Conservation (phyloP, 2,329 filamentous ascomycete species). For the Exophiala alcalophila region DNA sequence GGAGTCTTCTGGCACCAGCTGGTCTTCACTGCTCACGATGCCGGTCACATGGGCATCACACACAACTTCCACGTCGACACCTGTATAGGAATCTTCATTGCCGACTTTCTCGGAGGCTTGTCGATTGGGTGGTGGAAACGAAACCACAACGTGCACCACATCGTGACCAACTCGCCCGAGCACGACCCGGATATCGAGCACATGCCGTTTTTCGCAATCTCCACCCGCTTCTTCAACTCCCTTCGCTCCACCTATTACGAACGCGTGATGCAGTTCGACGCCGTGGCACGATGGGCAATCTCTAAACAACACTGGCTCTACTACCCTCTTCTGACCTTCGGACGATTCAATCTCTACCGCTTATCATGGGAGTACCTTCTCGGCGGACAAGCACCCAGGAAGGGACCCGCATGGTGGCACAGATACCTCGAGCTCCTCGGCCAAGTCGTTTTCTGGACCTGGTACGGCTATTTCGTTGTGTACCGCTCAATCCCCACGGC, state of each 20-base stretch:
- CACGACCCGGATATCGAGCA: slow-evolving; percentile 95
- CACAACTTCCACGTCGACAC: slow-evolving; percentile 82
- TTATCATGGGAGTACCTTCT: slow-evolving; percentile 77
- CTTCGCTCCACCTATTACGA: slow-evolving; percentile 82
- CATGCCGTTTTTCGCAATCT: slow-evolving; percentile 83
- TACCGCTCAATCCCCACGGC: slow-evolving; percentile 69
- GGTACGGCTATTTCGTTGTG: slow-evolving; percentile 80
- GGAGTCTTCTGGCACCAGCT: slow-evolving; percentile 92
- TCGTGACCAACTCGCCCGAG: slow-evolving; percentile 91
- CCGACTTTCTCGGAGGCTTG: slow-evolving; percentile 83
- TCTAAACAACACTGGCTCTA: slow-evolving; percentile 78
- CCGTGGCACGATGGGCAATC: slow-evolving; percentile 66
- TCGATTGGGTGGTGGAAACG: slow-evolving; percentile 97
- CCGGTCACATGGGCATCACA: slow-evolving; percentile 95
- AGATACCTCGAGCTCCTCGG: slow-evolving; percentile 74
- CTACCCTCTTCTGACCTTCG: slow-evolving; percentile 75
- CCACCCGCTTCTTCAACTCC: slow-evolving; percentile 71
- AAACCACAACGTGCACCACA: slow-evolving; percentile 94
- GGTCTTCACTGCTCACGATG: slow-evolving; percentile 90
- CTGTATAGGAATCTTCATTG: slow-evolving; percentile 82
- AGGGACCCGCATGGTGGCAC: slow-evolving; percentile 79
- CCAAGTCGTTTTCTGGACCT: slow-evolving; percentile 77
- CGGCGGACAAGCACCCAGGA: slow-evolving; percentile 65
- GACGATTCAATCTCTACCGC: slow-evolving; percentile 81
- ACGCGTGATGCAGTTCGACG: slow-evolving; percentile 73